These are phyloP conservation scores for Conticribra weissflogii DNA, from an alignment of 108 stramenopile species.

Conservation along the genomic window DNA sequence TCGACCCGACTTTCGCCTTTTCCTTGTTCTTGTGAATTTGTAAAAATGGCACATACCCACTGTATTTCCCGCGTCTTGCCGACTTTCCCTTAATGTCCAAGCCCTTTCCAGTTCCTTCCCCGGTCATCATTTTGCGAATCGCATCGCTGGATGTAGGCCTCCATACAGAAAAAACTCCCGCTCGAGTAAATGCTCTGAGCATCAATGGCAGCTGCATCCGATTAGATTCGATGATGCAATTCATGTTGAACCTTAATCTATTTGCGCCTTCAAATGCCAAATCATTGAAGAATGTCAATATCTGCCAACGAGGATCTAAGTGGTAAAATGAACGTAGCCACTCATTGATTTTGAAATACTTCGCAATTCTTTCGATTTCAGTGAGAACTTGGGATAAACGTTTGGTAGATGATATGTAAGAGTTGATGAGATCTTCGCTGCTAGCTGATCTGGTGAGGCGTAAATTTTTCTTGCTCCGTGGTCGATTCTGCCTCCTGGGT, in stretches of 20 bases:
- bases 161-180: conserved; percentile 75
- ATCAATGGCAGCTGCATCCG: conserved; percentile 13
- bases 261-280: conserved; percentile 54
- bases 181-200: conserved; percentile 16
- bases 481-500: too few relatives aligned
- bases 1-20: conserved; percentile 33
- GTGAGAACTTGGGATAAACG: too few relatives aligned
- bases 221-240: conserved; percentile 5
- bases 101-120: conserved; percentile 68
- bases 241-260: conserved; percentile 1
- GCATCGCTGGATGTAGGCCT: conserved; percentile 68
- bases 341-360: not conserved
- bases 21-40: conserved; percentile 67
- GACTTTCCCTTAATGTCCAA: conserved; percentile 81
- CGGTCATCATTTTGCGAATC: conserved; percentile 73
- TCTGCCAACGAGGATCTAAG: conserved; percentile 64
- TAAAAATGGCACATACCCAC: conserved; percentile 59
- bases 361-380: not conserved
- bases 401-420: too few relatives aligned
- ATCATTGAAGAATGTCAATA: conserved; percentile 62
- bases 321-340: conserved; percentile 53
- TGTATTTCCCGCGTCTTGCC: conserved; percentile 57
- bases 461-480: too few relatives aligned
- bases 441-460: too few relatives aligned
- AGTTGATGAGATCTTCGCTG: too few relatives aligned